Conservation (phyloP, 2,329 filamentous ascomycete genomes). For the Trichophyton simii region DNA sequence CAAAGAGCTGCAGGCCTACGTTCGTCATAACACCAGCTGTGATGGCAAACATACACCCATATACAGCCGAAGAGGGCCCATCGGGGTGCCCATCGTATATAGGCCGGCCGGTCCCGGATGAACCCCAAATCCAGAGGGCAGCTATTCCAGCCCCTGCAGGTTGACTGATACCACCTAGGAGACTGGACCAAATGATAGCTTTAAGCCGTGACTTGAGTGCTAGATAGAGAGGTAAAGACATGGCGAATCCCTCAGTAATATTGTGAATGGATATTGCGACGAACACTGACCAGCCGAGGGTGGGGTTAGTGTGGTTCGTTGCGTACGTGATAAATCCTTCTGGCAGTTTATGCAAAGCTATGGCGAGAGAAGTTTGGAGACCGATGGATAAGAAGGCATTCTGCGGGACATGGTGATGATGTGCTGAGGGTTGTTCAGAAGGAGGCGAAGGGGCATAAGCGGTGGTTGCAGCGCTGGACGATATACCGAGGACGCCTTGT, state of each 20-base stretch:
- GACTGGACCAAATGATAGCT: conserved; percentile 71
- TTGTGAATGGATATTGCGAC: conserved; percentile 96
- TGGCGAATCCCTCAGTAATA: conserved; percentile 90
- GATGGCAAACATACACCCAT: conserved; percentile 61
- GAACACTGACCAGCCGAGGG: conserved; percentile 81
- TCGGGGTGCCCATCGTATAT: conserved; percentile 11
- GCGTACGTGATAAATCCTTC: conserved; percentile 83
- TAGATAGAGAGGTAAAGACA: conserved; percentile 85
- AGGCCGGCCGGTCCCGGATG: conserved; percentile 34
- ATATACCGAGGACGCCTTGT: not conserved
- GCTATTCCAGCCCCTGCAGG: conserved; percentile 76
- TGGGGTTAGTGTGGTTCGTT: conserved; percentile 88
- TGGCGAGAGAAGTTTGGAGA: conserved; percentile 90
- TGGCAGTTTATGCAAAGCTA: conserved; percentile 90
- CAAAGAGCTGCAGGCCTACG: conserved; percentile 78
- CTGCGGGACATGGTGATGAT: conserved; percentile 89
- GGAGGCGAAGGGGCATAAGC: conserved; percentile 2
- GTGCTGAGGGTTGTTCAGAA: conserved; percentile 33
- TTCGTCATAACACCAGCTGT: conserved; percentile 94
- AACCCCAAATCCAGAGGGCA: conserved; percentile 70
- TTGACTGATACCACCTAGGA: conserved; percentile 77
- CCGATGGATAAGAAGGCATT: conserved; percentile 91
- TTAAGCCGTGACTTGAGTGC: conserved; percentile 67
- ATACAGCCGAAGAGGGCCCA: conserved; percentile 42
- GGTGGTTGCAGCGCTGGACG: not conserved